Conservation (phyloP, 2,329 filamentous ascomycete genomes). For the Zymoseptoria ardabiliae region DNA sequence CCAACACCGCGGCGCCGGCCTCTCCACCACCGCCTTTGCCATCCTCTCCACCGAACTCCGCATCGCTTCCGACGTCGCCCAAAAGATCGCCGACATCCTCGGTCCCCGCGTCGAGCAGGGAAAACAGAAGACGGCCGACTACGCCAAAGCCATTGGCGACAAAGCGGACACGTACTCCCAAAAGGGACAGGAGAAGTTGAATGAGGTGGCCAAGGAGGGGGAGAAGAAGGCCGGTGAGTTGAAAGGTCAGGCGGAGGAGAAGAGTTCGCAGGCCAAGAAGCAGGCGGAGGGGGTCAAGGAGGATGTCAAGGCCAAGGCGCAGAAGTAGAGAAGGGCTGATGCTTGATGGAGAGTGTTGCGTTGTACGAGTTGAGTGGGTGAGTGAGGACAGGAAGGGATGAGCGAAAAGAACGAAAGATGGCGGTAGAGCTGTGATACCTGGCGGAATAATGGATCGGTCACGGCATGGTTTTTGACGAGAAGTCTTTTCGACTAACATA, state of each 20-base stretch:
- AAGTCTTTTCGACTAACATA: no score
- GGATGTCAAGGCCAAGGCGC: slow-evolving; percentile 13
- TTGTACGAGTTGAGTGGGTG: neutral
- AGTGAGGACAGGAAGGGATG: neutral
- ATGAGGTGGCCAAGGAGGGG: slow-evolving; percentile 18
- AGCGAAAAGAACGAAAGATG: no score
- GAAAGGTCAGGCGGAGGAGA: slow-evolving; percentile 22
- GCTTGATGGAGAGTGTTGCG: neutral
- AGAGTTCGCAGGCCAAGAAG: slow-evolving; percentile 21
- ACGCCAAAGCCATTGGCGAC: slow-evolving; percentile 21
- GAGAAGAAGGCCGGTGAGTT: slow-evolving; percentile 25
- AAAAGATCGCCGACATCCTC: slow-evolving; percentile 26
- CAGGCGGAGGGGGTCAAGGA: slow-evolving; percentile 23
- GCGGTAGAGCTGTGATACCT: neutral
- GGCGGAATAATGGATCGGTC: neutral
- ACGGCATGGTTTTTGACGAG: neutral
- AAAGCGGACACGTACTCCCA: slow-evolving; percentile 22
- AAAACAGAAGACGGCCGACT: slow-evolving; percentile 29
- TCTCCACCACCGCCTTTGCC: slow-evolving; percentile 26
- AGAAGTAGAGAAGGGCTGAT: slow-evolving; percentile 13
- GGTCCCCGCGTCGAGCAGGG: slow-evolving; percentile 29
- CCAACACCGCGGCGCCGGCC: slow-evolving; percentile 22
- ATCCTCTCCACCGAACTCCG: slow-evolving; percentile 30
- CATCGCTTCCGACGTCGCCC: slow-evolving; percentile 29
- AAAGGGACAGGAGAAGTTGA: slow-evolving; percentile 21